A percentile compares a stretch with the other conserved stretches of the same genome.
Conservation (phyloP, 768 basidiomycete species). For the Thelephora aurantiotincta region DNA sequence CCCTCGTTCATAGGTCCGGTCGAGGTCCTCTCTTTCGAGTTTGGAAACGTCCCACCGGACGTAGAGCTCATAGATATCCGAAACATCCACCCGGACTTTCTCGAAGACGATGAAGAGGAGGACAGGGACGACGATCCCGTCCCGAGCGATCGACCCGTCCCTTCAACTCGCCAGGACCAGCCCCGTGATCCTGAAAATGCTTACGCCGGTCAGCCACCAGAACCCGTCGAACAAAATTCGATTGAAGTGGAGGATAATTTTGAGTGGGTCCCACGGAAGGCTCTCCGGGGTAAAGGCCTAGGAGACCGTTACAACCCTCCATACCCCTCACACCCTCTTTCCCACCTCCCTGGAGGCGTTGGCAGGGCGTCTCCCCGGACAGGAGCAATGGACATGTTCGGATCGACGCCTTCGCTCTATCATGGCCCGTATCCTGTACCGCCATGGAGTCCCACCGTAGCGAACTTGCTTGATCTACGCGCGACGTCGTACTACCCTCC, state of each 20-base stretch:
- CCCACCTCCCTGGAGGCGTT: slow-evolving; percentile 6
- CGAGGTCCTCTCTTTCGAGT: slow-evolving; percentile 72
- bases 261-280: slow-evolving; percentile 68
- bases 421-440: slow-evolving; percentile 6
- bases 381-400: slow-evolving; percentile 36
- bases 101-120: slow-evolving; percentile 62
- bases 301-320: slow-evolving; percentile 39
- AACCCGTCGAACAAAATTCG: slow-evolving; percentile 9
- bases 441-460: slow-evolving; percentile 20
- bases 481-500: neutral
- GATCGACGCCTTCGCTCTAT: slow-evolving; percentile 35
- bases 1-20: slow-evolving; percentile 95
- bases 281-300: slow-evolving; percentile 36
- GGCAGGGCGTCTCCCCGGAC: no score
- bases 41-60: slow-evolving; percentile 73
- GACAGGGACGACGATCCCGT: slow-evolving; percentile 14
- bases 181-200: neutral
- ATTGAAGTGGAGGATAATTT: slow-evolving; percentile 63
- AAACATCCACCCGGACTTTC: slow-evolving; percentile 90
- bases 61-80: slow-evolving; percentile 84
- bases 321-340: slow-evolving; percentile 54
- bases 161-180: neutral
- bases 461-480: slow-evolving; percentile 13
- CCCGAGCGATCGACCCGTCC: no score
- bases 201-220: slow-evolving; percentile 1